These are phyloP conservation scores for Xylariaceae sp. DNA, from an alignment of 2,329 filamentous ascomycete species.

Conservation along the genomic window DNA sequence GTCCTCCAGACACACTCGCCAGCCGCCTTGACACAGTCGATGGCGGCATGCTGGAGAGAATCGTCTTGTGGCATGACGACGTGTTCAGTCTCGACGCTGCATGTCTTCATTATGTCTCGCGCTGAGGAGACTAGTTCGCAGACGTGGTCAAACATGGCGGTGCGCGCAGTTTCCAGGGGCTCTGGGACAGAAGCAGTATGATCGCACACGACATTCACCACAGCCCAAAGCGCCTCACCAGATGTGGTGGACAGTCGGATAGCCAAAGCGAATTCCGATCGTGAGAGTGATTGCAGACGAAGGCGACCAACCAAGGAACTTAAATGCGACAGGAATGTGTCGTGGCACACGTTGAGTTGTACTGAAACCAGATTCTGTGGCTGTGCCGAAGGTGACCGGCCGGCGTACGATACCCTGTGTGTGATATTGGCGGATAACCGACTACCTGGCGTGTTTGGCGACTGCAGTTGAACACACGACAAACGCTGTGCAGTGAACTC, in stretches of 20 bases:
- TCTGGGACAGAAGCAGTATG: constrained; percentile 66
- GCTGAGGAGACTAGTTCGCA: constrained; percentile 76
- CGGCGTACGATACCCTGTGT: constrained; percentile 73
- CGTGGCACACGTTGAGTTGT: constrained; percentile 72
- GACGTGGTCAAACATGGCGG: constrained; percentile 73
- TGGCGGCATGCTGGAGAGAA: constrained; percentile 71
- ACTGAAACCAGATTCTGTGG: constrained; percentile 77
- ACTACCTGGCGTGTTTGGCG: constrained; percentile 28
- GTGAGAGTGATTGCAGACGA: constrained; percentile 87
- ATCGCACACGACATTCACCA: constrained; percentile 76
- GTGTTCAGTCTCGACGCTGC: constrained; percentile 66
- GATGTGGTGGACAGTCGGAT: constrained; percentile 80
- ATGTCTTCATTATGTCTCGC: constrained; percentile 67
- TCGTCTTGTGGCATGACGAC: constrained; percentile 78
- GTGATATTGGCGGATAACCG: constrained; percentile 51
- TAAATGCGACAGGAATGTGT: constrained; percentile 82
- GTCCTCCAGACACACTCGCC: constrained; percentile 88
- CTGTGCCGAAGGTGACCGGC: constrained; percentile 56
- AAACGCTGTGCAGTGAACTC: constrained; percentile 42
- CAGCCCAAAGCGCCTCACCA: constrained; percentile 69
- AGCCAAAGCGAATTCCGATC: constrained; percentile 72
- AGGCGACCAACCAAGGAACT: constrained; percentile 88
- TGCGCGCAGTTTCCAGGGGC: constrained; percentile 62
- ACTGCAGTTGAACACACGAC: constrained; percentile 39
- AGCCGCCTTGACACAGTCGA: constrained; percentile 80